Evolutionary conservation across 2,329 filamentous ascomycete genomes (phyloP).

Genomic region (Beauveria scarabaeidicola): DNA sequence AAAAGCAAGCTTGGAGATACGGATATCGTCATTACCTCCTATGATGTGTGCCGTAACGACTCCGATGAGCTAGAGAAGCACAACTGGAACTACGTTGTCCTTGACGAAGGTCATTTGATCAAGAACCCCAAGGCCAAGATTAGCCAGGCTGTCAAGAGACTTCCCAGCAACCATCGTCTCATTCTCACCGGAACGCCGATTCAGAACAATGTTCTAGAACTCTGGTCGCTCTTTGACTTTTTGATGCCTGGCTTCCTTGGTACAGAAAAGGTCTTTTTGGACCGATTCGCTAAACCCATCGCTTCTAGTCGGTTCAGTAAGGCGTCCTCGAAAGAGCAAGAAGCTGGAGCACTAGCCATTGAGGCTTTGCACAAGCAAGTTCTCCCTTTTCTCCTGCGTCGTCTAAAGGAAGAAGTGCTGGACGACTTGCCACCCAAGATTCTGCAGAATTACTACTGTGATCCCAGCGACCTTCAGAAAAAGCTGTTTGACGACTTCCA

Average conservation of each 20-base stretch:
- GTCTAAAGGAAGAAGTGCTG: slow-evolving; percentile 94
- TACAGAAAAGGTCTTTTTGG: slow-evolving; percentile 88
- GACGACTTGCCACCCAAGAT: slow-evolving; percentile 97
- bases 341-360: slow-evolving; percentile 89
- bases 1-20: slow-evolving; percentile 63
- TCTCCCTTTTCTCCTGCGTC: slow-evolving; percentile 86
- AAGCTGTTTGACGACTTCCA: slow-evolving; percentile 95
- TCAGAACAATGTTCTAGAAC: slow-evolving; percentile 92
- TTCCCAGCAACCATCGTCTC: slow-evolving; percentile 85
- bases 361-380: slow-evolving; percentile 99
- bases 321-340: slow-evolving; percentile 96
- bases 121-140: slow-evolving; percentile 98
- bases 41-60: slow-evolving; percentile 96
- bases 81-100: slow-evolving; percentile 94
- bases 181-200: slow-evolving; percentile 97
- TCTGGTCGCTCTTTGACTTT: slow-evolving; percentile 98
- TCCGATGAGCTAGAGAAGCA: slow-evolving; percentile 73
- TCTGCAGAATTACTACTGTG: slow-evolving; percentile 98
- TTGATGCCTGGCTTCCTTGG: slow-evolving; percentile 97
- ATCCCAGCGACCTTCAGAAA: slow-evolving; percentile 88
- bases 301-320: slow-evolving; percentile 92
- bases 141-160: slow-evolving; percentile 80
- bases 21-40: slow-evolving; percentile 94
- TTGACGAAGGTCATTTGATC: slow-evolving; percentile 96
- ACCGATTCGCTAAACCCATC: slow-evolving; percentile 91